phyloP scores from a whole-genome alignment of 2,329 filamentous ascomycete species.

The Diaporthe citrichinensis region DNA sequence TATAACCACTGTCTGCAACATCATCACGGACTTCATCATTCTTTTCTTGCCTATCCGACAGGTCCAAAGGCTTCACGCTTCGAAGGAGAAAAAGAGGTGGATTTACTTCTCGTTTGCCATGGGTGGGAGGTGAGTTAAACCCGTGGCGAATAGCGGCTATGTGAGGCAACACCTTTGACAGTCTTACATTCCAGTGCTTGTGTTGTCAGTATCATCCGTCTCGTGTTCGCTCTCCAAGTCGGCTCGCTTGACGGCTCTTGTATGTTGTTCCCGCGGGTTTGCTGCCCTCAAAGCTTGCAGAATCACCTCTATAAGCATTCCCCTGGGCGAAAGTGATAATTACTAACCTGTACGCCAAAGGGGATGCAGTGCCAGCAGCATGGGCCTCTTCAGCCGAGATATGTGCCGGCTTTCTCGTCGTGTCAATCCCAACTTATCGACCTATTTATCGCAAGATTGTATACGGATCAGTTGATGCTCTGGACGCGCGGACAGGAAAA shows the following conservation, averaged over 20 bases:
- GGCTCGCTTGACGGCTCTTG: not conserved
- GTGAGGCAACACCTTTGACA: not conserved
- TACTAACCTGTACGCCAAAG: not conserved
- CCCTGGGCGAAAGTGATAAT: too few species aligned
- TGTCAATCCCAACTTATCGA: not conserved
- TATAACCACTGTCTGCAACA: not conserved
- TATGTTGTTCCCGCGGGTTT: not conserved
- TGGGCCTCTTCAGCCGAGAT: not conserved
- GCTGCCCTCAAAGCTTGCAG: not conserved
- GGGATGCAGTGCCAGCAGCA: not conserved
- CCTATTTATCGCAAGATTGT: not conserved
- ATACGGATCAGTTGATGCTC: not conserved
- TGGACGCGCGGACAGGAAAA: not conserved
- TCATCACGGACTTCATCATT: not conserved
- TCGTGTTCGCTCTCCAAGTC: not conserved
- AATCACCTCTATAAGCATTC: too few species aligned
- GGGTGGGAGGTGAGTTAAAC: not conserved
- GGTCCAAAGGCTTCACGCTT: not conserved
- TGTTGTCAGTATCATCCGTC: not conserved
- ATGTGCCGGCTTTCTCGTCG: not conserved
- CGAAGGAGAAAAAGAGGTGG: not conserved
- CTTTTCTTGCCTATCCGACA: not conserved
- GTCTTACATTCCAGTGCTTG: not conserved
- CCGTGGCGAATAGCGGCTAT: too few species aligned
- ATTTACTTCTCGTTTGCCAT: not conserved